These are phyloP conservation scores for Agrocybe praecox DNA, from an alignment of 768 basidiomycete genomes.

Conservation along the genomic window DNA sequence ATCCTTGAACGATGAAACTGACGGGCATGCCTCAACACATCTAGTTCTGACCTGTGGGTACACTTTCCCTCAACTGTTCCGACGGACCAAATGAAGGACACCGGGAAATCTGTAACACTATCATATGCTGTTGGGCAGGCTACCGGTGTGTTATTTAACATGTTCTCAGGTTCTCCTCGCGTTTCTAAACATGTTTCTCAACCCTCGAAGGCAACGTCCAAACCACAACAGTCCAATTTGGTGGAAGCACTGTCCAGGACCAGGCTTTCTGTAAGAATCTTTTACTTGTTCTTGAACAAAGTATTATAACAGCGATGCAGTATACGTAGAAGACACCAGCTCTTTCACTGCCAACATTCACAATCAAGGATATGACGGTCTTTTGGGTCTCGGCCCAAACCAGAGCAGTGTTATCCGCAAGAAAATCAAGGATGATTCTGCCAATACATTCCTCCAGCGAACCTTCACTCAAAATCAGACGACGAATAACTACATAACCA, in stretches of 20 bases:
- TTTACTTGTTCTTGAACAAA: slow-evolving; percentile 2
- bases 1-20: slow-evolving; percentile 1
- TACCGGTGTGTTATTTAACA: slow-evolving; percentile 40
- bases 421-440: slow-evolving; percentile 47
- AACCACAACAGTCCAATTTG: slow-evolving; percentile 54
- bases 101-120: slow-evolving; percentile 57
- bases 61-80: slow-evolving; percentile 48
- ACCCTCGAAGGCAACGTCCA: slow-evolving; percentile 57
- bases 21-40: not conserved
- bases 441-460: slow-evolving; percentile 61
- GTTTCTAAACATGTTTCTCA: not conserved
- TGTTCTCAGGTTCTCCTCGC: not conserved
- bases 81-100: slow-evolving; percentile 42
- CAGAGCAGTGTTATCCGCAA: slow-evolving; percentile 64
- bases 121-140: slow-evolving; percentile 73
- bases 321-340: slow-evolving; percentile 63
- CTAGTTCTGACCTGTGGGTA: slow-evolving; percentile 80
- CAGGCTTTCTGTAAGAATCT: slow-evolving; percentile 68
- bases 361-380: slow-evolving; percentile 66
- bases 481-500: slow-evolving; percentile 64
- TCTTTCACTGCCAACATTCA: slow-evolving; percentile 65
- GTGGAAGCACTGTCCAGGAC: slow-evolving; percentile 55
- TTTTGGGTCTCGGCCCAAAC: slow-evolving; percentile 82
- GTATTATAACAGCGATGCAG: slow-evolving; percentile 31
- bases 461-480: slow-evolving; percentile 65